Conservation (phyloP, 805 yeast species). For the Saturnispora galanensis region DNA sequence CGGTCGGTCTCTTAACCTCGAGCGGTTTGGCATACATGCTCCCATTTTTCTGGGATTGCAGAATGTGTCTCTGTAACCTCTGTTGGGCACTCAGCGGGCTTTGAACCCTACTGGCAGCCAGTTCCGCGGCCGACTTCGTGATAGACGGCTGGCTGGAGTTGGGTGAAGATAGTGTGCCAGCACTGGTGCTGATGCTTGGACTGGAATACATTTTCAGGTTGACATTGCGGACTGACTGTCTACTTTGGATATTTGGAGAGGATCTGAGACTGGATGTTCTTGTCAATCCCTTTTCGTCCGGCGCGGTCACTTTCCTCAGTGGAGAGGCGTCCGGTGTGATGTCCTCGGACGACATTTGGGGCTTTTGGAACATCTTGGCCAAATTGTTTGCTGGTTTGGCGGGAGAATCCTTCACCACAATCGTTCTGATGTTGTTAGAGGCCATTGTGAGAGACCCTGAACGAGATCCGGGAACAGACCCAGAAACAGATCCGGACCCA, state of each 20-base stretch:
- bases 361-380: neutral
- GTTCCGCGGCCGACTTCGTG: constrained; percentile 11
- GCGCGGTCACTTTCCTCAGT: neutral
- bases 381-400: neutral
- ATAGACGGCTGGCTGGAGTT: neutral
- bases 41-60: constrained; percentile 25
- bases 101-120: constrained; percentile 15
- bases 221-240: neutral
- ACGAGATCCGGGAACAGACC: neutral
- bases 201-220: neutral
- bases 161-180: too few species aligned
- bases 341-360: neutral
- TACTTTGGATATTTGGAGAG: constrained; percentile 5
- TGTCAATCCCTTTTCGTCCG: neutral
- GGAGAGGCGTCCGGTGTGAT: constrained; percentile 4
- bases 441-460: too few species aligned
- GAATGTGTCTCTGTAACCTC: constrained; percentile 28
- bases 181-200: neutral
- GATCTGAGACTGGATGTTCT: neutral
- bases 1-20: constrained; percentile 17
- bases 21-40: constrained; percentile 21
- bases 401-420: too few species aligned
- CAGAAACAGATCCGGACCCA: too few species aligned
- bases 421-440: too few species aligned
- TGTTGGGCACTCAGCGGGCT: constrained; percentile 25